Base-by-base conservation (phyloP, 1,284 basidiomycete species). In the Stygiomarasmius scandens region DNA sequence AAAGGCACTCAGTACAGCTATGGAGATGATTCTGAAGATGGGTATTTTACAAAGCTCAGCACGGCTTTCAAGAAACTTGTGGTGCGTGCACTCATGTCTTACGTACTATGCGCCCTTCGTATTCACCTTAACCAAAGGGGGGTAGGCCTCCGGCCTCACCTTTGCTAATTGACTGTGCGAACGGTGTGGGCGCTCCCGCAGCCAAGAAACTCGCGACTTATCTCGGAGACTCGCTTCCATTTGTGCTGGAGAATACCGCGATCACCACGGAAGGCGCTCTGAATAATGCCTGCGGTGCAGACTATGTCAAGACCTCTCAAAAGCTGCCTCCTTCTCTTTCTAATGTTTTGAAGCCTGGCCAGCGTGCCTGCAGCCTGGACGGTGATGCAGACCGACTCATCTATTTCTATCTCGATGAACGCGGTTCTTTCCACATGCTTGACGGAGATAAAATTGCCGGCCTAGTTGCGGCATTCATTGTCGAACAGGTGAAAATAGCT, bases 371-470 rank as follows among this genome's bases (percentile, higher is more conserved):
- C 73, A 96, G 93, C 68, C 85, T 97, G 55, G 97, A 99, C 67
- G 97, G 97, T 44, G 97, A 99, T 73, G 97, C 97, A 1, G 97
- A 99, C 77, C 89, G 97, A 32, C 80, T 99, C 67, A 95, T 99
- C 64, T 98, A 95, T 71, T 99, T 90, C 77, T 98, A 97, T 70
- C 75, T 91, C 58, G 89, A 95, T 67, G 85, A 90, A 58, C 81
- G 82, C 49, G 79, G 82, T 52, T 79, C 84, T 56, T 99, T 99
- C 80, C 89, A 87, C 63, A 85, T 99, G 82, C 83, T 99, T 44
- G 97, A 99, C 69, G 97, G 97, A 3, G 97, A 99, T 79, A 99
- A 99, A 82, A 99, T 99, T 61, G 95, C 96, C 3, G 90, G 92
- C 1, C 83, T 99, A 22, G 93, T 95, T 4, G 94, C 96, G 2